Evolutionary conservation across 2,329 filamentous ascomycete genomes (phyloP), one percentile per base, ranked within the genome.

Genomic region (Exophiala sp.): DNA sequence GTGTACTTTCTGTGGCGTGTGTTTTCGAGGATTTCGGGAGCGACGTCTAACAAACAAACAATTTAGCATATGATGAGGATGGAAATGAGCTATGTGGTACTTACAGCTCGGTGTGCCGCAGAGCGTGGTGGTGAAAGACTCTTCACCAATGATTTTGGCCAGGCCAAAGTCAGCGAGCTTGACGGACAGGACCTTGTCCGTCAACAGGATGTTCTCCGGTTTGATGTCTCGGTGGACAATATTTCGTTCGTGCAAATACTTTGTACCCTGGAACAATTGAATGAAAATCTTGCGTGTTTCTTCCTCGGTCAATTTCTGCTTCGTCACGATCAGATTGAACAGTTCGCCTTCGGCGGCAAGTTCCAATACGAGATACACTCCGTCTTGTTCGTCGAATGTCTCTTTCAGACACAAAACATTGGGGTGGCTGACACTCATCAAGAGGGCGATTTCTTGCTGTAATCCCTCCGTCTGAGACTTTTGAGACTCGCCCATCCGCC

Each of bases 191-290:
- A 94, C 80, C 65, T 89, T 90, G 71, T 96, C 90, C 4, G 87
- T 84, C 34, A 99, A 76, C 7, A 99, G 75, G 33, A 99, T 97
- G 65, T 97, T 97, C 68, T 97, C 92, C 0, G 91, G 92, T 71
- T 96, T 97, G 73, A 99, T 96, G 65, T 99, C 94, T 54, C 94
- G 87, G 70, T 99, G 94, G 4, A 97, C 91, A 69, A 99, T 95
- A 65, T 94, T 95, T 59, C 94, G 88, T 57, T 97, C 94, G 69
- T 99, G 94, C 75, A 99, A 69, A 70, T 99, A 97, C 69, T 96
- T 97, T 60, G 97, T 81, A 18, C 90, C 94, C 60, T 95, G 86
- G 69, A 99, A 96, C 21, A 99, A 74, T 70, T 99, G 94, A 24
- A 85, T 78, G 69, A 97, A 97, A 18, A 99, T 78, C 69, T 89